Percentiles rank a stretch among this genome's conserved stretches.
These are phyloP conservation scores for Aspergillus ochraceoroseus DNA, from an alignment of 2,329 filamentous ascomycete genomes.

Conservation along the genomic window DNA sequence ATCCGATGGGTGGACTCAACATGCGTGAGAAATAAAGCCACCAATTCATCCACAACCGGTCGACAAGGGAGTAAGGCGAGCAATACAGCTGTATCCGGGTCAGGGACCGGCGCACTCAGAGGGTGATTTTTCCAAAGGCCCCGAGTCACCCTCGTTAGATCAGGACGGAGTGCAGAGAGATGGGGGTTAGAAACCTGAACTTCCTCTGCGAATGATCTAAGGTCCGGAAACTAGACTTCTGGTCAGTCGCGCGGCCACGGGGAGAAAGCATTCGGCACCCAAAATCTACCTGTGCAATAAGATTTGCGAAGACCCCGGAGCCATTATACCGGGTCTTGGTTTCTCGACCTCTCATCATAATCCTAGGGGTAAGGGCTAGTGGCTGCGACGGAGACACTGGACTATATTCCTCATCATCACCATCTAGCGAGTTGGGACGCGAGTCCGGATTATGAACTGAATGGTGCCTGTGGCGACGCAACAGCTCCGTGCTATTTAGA, in stretches of 20 bases:
- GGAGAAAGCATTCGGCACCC: too few relatives aligned
- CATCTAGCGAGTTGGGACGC: slow-evolving; percentile 11
- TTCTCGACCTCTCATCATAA: slow-evolving; percentile 38
- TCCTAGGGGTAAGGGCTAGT: slow-evolving; percentile 32
- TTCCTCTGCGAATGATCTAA: slow-evolving; percentile 37
- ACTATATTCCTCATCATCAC: slow-evolving; percentile 24
- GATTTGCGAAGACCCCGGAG: slow-evolving; percentile 38
- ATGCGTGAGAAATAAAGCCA: slow-evolving; percentile 38
- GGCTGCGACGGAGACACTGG: slow-evolving; percentile 30
- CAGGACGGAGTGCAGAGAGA: slow-evolving; percentile 32
- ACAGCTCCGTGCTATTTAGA: slow-evolving; percentile 26
- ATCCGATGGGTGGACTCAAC: slow-evolving; percentile 41
- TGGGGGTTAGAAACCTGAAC: slow-evolving; percentile 36
- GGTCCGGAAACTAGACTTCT: slow-evolving; percentile 35
- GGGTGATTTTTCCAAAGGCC: slow-evolving; percentile 30
- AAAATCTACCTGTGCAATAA: slow-evolving; percentile 39
- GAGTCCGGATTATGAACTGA: slow-evolving; percentile 14
- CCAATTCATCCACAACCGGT: slow-evolving; percentile 35
- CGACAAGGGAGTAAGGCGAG: slow-evolving; percentile 35
- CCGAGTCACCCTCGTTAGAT: slow-evolving; percentile 33
- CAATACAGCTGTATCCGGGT: slow-evolving; percentile 30
- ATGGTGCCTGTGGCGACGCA: slow-evolving; percentile 26
- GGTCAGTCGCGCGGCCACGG: slow-evolving; percentile 10
- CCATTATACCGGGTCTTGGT: slow-evolving; percentile 42
- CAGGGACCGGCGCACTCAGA: slow-evolving; percentile 29